These are phyloP conservation scores for Rhododendron simsii DNA, from an alignment of 148 eudicot species.

Conservation along the genomic window DNA sequence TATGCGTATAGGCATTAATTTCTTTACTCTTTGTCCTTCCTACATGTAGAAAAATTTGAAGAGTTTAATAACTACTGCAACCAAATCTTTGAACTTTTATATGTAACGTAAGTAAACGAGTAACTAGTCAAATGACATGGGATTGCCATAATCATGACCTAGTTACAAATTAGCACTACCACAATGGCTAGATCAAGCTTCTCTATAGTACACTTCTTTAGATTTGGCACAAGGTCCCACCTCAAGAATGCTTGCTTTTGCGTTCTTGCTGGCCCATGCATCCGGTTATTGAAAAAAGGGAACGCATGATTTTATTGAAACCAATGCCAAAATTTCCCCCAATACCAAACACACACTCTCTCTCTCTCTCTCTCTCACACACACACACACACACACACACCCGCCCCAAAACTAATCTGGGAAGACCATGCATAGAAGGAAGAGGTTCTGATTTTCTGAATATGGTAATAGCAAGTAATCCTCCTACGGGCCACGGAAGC, in stretches of 20 bases:
- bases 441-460: neutral
- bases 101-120: neutral
- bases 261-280: neutral
- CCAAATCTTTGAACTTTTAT: neutral
- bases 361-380: neutral
- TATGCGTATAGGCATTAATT: neutral
- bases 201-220: neutral
- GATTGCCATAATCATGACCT: neutral
- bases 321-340: neutral
- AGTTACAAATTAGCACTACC: neutral
- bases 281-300: neutral
- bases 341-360: neutral
- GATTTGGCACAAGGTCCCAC: neutral
- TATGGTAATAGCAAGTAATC: neutral
- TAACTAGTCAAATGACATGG: neutral
- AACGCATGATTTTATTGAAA: neutral
- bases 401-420: neutral
- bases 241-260: neutral
- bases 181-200: neutral
- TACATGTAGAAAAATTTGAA: neutral
- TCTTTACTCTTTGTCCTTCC: neutral
- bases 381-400: too few species aligned
- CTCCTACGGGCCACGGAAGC: neutral
- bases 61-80: neutral
- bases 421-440: neutral